A percentile compares a stretch with the other conserved stretches of the same genome.
Conservation (phyloP, 768 basidiomycete species). For the Collybiopsis luxurians region DNA sequence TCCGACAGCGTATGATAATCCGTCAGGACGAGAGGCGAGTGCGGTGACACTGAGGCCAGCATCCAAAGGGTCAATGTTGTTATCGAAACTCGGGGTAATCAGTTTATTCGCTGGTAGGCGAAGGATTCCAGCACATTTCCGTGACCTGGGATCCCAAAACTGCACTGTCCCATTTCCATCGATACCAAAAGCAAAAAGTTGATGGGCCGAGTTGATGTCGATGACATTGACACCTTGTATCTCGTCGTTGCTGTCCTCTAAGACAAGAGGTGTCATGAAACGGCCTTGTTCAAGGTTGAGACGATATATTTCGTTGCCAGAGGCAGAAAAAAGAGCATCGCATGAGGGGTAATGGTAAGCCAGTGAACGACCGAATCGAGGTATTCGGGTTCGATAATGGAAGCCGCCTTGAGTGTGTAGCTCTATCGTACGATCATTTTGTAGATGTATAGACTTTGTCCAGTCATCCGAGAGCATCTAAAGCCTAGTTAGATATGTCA, state of each 20-base stretch:
- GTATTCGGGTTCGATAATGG: conserved; percentile 92
- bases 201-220: conserved; percentile 92
- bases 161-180: conserved; percentile 87
- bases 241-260: conserved; percentile 50
- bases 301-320: conserved; percentile 86
- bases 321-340: conserved; percentile 81
- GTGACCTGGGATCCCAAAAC: conserved; percentile 94
- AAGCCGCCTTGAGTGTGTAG: conserved; percentile 93
- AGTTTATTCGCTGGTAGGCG: conserved; percentile 56
- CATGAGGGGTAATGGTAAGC: conserved; percentile 95
- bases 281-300: conserved; percentile 95
- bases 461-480: conserved; percentile 96
- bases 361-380: conserved; percentile 87
- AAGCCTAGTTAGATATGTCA: background rate
- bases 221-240: conserved; percentile 86
- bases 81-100: conserved; percentile 31
- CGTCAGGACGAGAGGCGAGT: conserved; percentile 81
- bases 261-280: conserved; percentile 78
- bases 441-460: conserved; percentile 97
- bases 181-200: conserved; percentile 83
- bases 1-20: conserved; percentile 90
- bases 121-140: conserved; percentile 70
- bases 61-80: conserved; percentile 14
- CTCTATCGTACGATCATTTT: conserved; percentile 92
- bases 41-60: conserved; percentile 70